Evolutionary conservation across 139 green algal species (phyloP).

Genomic region (Tetraselmis chui): DNA sequence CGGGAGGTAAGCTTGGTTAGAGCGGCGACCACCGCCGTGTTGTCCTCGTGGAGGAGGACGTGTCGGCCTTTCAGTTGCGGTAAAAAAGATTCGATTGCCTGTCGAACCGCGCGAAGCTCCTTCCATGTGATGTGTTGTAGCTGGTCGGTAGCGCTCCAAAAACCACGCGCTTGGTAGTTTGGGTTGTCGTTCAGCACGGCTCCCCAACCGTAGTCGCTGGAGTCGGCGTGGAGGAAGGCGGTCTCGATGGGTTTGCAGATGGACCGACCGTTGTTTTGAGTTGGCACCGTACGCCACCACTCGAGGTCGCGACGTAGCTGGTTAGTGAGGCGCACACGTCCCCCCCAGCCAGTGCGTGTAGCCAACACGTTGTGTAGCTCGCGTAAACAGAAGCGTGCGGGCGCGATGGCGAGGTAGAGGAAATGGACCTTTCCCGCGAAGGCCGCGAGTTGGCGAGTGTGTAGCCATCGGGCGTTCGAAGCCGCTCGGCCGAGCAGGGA

Average conservation of each 20-base stretch:
- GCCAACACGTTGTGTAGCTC: background rate
- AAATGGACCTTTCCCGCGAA: background rate
- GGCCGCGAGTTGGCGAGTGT: background rate
- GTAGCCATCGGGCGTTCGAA: background rate
- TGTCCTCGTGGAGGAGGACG: background rate
- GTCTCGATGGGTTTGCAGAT: background rate
- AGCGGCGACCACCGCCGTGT: background rate
- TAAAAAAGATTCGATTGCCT: background rate
- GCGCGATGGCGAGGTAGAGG: background rate
- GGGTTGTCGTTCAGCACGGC: background rate
- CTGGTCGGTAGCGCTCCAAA: background rate
- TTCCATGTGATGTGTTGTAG: background rate
- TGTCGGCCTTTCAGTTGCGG: background rate
- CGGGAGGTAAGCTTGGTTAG: background rate
- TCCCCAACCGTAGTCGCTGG: background rate
- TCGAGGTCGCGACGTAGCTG: background rate
- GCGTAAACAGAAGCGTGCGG: background rate
- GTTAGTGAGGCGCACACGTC: background rate
- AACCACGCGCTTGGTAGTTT: background rate
- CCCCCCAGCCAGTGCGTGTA: background rate
- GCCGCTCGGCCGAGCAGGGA: background rate
- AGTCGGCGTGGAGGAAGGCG: background rate
- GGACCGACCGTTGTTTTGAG: background rate
- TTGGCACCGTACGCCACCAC: background rate
- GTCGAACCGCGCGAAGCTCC: background rate